Evolutionary conservation across 1,284 basidiomycete species (phyloP), one percentile per base, ranked within the genome.

Genomic region (Malassezia vespertilionis): DNA sequence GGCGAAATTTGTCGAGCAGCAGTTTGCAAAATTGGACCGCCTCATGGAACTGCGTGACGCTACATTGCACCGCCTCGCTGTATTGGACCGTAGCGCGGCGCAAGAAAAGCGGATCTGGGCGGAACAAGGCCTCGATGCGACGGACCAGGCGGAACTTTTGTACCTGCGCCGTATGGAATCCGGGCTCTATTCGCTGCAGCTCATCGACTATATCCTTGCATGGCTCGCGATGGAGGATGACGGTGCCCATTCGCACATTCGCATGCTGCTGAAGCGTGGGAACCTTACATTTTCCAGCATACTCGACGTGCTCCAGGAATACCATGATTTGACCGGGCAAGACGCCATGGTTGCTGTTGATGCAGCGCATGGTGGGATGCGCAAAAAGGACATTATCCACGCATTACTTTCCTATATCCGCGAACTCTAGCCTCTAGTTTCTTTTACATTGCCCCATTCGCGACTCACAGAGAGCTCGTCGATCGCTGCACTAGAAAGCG

Each of bases 211-310:
- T 55, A 82, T 95, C 40, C 72, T 96, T 22, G 89, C 84, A 1
- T 99, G 93, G 93, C 72, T 96, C 22, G 79, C 80, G 47, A 93
- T 96, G 88, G 93, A 99, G 73, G 93, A 97, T 61, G 93, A 97
- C 61, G 93, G 89, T 3, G 21, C 52, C 2, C 38, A 47, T 7
- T 51, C 54, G n/a, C 63, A 66, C 26, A 34, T 58, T 10, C 22
- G 35, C 10, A 33, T 49, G 22, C 30, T 64, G 14, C 41, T 66
- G 5, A 27, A 27, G 7, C 46, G 64, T 2, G 44, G 37, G 6
- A 44, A 43, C 2, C 3, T 44, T 12, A n/a, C 41, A 2, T 51
- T 58, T 9, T 3, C 9, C 4, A 50, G 53, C 18, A 27, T 69
- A 0, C 39, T 49, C 2, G 33, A 15, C 0, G 52, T 50, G 17